These are phyloP conservation scores for Penicillium manginii DNA, from an alignment of 495 filamentous ascomycete genomes.

Conservation along the genomic window DNA sequence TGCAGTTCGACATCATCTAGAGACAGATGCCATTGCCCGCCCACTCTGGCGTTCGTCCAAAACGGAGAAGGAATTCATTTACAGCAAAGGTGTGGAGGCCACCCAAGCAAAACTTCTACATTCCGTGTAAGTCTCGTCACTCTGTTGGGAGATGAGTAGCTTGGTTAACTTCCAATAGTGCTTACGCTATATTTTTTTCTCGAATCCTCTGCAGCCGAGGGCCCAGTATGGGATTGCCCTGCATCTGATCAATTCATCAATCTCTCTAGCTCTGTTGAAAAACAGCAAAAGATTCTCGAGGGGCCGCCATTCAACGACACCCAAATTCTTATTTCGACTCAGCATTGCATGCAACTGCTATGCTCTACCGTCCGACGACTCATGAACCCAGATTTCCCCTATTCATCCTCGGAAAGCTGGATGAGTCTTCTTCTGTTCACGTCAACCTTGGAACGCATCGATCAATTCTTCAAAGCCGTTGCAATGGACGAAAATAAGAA, in stretches of 20 bases:
- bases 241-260: slow-evolving; percentile 4
- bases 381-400: slow-evolving; percentile 34
- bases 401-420: slow-evolving; percentile 31
- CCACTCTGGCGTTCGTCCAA: slow-evolving; percentile 30
- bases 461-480: slow-evolving; percentile 29
- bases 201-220: slow-evolving; percentile 24
- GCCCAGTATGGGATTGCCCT: not conserved
- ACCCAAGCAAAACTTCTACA: slow-evolving; percentile 30
- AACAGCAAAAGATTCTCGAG: slow-evolving; percentile 32
- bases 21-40: slow-evolving; percentile 23
- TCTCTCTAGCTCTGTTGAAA: slow-evolving; percentile 9
- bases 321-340: slow-evolving; percentile 28
- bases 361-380: slow-evolving; percentile 30
- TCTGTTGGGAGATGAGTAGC: too few species aligned
- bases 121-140: slow-evolving; percentile 23
- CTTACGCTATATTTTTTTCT: slow-evolving; percentile 36
- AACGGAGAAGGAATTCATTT: slow-evolving; percentile 33
- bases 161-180: slow-evolving; percentile 19
- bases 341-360: slow-evolving; percentile 36
- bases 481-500: slow-evolving; percentile 23
- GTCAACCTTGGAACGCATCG: slow-evolving; percentile 31
- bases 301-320: slow-evolving; percentile 32
- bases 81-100: slow-evolving; percentile 28
- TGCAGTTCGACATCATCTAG: slow-evolving; percentile 29
- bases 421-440: slow-evolving; percentile 34